Percentiles rank a stretch among this genome's conserved stretches.
These are phyloP conservation scores for Hypoxylon rickii DNA, from an alignment of 495 filamentous ascomycete genomes.

Conservation along the genomic window DNA sequence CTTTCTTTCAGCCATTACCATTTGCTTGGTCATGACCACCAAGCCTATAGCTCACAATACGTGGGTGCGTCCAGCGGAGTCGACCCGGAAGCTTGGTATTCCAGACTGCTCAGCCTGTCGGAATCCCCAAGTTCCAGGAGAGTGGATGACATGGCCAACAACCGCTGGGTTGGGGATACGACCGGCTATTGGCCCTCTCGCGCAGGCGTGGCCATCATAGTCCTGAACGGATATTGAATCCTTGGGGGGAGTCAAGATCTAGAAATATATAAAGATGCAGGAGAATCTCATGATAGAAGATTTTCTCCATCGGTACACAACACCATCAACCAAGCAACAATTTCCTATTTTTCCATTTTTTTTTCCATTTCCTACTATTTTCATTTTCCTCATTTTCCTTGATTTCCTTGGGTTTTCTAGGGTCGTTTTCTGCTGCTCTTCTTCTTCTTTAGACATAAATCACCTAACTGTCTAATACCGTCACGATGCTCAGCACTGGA, in stretches of 20 bases:
- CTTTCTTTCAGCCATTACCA: too few relatives aligned
- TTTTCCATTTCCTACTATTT: conserved; percentile 16
- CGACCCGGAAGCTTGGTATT: conserved; percentile 12
- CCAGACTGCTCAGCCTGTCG: conserved; percentile 21
- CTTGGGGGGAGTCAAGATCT: neutral
- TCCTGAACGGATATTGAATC: too few relatives aligned
- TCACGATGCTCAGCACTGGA: conserved; percentile 20
- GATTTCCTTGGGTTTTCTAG: neutral
- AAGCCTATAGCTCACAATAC: too few relatives aligned
- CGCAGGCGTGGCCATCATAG: neutral
- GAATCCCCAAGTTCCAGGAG: conserved; percentile 6
- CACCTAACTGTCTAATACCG: conserved; percentile 9
- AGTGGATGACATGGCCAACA: neutral
- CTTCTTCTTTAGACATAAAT: neutral
- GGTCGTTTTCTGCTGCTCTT: neutral
- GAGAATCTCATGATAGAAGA: conserved; percentile 1
- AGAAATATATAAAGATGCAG: conserved; percentile 21
- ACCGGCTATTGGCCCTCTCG: neutral
- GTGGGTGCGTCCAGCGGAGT: too few relatives aligned
- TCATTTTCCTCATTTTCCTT: conserved; percentile 1
- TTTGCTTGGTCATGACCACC: too few relatives aligned
- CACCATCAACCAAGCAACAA: conserved; percentile 5
- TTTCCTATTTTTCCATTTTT: conserved; percentile 19
- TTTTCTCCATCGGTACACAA: conserved; percentile 12
- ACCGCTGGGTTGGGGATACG: neutral